phyloP scores from a whole-genome alignment of 352 stramenopile genomes.

The Aphanomyces stellatus region DNA sequence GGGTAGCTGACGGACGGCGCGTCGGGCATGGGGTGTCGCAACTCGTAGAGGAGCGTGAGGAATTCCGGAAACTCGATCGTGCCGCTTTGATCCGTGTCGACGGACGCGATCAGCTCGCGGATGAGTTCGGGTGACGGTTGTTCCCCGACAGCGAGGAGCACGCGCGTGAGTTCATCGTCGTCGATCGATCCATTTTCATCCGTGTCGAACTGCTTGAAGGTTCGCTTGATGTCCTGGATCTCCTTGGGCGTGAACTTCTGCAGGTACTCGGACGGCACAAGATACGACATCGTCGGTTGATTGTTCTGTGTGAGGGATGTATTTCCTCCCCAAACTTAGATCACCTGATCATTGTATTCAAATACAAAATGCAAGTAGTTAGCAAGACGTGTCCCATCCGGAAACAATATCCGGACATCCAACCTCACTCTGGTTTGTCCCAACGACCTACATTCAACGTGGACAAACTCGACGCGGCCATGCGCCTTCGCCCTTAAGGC shows the following conservation, averaged over 20 bases:
- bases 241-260: slow-evolving; percentile 84
- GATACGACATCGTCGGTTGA: slow-evolving; percentile 59
- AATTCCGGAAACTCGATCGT: slow-evolving; percentile 77
- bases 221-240: slow-evolving; percentile 78
- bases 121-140: slow-evolving; percentile 58
- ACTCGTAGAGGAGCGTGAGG: slow-evolving; percentile 62
- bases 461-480: too few relatives aligned
- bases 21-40: slow-evolving; percentile 52
- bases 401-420: not conserved
- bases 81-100: slow-evolving; percentile 34
- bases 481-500: too few relatives aligned
- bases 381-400: not conserved
- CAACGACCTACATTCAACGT: too few relatives aligned
- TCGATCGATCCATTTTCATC: slow-evolving; percentile 56
- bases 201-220: slow-evolving; percentile 78
- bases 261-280: slow-evolving; percentile 69
- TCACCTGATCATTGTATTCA: not conserved
- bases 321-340: not conserved
- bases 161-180: slow-evolving; percentile 35
- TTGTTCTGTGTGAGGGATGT: not conserved
- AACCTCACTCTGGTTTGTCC: too few relatives aligned
- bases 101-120: slow-evolving; percentile 52
- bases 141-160: slow-evolving; percentile 74
- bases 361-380: not conserved
- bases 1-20: slow-evolving; percentile 9